phyloP scores from a whole-genome alignment of 192 early-diverging fungal species.

The Geranomyces michiganensis region DNA sequence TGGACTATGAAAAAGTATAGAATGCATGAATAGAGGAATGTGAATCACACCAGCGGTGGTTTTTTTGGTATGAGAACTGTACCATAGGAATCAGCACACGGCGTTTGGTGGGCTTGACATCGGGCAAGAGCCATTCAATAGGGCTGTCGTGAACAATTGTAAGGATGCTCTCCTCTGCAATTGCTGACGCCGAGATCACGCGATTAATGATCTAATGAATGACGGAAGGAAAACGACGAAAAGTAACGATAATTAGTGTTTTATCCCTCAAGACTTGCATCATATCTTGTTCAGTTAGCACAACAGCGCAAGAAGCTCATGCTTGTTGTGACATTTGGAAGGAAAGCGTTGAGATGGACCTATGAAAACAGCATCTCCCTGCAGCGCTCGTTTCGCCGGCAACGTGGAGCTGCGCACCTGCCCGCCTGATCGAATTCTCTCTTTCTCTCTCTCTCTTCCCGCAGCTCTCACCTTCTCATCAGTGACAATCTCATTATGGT shows the following conservation, averaged over 20 bases:
- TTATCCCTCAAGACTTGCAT: too few species aligned
- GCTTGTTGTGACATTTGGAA: too few species aligned
- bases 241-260: not conserved
- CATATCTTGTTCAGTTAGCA: too few species aligned
- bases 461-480: slow-evolving; percentile 16
- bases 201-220: slow-evolving; percentile 18
- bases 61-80: too few species aligned
- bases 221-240: not conserved
- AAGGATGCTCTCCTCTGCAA: slow-evolving; percentile 50
- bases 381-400: too few species aligned
- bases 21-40: not conserved
- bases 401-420: too few species aligned
- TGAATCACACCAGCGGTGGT: not conserved
- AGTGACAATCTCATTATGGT: slow-evolving; percentile 6
- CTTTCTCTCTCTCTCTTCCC: too few species aligned
- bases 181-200: not conserved
- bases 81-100: slow-evolving; percentile 47
- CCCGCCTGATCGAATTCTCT: too few species aligned
- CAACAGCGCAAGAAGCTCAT: too few species aligned
- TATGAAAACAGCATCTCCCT: too few species aligned
- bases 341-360: too few species aligned
- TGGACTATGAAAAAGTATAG: slow-evolving; percentile 18
- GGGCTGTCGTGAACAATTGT: slow-evolving; percentile 45
- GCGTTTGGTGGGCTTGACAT: slow-evolving; percentile 52
- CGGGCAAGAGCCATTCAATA: slow-evolving; percentile 55